Evolutionary conservation across 805 yeast genomes (phyloP).

Genomic region (Yarrowia porcina): DNA sequence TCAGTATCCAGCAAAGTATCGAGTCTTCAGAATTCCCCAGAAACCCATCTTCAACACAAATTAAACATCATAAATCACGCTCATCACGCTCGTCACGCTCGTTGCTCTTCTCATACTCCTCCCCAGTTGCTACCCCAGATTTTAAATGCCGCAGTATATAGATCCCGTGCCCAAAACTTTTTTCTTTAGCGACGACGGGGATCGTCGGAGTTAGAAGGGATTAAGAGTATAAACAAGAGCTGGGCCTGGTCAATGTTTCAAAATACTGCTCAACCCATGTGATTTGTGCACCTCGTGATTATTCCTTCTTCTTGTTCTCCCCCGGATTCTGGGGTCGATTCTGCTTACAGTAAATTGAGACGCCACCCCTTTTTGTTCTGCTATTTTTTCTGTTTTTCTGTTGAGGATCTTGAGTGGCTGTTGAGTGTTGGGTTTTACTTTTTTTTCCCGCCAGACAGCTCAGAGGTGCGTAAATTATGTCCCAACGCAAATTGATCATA

Average conservation of each 20-base stretch:
- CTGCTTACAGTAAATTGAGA: background rate
- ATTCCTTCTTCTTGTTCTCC: background rate
- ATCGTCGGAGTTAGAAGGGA: background rate
- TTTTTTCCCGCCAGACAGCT: background rate
- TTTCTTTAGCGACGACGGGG: background rate
- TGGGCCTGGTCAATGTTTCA: background rate
- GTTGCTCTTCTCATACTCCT: no score
- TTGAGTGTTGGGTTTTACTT: conserved; percentile 12
- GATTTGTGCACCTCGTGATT: background rate
- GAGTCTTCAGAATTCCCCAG: no score
- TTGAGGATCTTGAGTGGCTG: conserved; percentile 1
- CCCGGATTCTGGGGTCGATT: no score
- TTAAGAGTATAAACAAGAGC: background rate
- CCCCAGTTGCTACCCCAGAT: conserved; percentile 20
- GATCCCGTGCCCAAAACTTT: background rate
- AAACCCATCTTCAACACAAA: no score
- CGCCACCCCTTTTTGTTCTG: background rate
- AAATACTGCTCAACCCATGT: background rate
- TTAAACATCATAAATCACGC: background rate
- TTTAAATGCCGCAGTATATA: conserved; percentile 8
- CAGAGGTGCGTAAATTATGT: conserved; percentile 11
- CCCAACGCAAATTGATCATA: background rate
- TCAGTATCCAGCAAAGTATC: no score
- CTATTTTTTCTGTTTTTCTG: conserved; percentile 9
- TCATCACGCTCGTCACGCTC: background rate